Percentiles rank a stretch among this genome's conserved stretches.
Conservation (phyloP, 176 grass and related monocot species). For the Musa itinerans region DNA sequence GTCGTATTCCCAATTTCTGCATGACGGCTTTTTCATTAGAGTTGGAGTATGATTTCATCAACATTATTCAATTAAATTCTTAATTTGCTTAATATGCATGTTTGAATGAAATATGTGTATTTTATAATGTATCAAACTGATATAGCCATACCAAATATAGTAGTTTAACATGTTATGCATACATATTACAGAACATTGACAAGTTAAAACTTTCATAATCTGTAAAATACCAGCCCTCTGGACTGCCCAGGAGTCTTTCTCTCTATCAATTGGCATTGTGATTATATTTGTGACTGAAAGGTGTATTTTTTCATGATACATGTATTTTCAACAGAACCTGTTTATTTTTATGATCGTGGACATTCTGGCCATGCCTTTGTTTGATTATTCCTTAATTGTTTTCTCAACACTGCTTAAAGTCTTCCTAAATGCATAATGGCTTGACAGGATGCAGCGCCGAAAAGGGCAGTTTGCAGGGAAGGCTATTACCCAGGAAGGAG, state of each 20-base stretch:
- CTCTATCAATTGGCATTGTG: background rate
- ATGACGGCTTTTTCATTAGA: too few species aligned
- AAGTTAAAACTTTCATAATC: background rate
- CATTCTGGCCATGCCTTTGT: background rate
- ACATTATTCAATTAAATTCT: too few species aligned
- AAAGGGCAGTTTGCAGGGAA: constrained; percentile 22
- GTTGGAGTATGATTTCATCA: too few species aligned
- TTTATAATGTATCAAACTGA: too few species aligned
- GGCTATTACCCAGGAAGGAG: constrained; percentile 12
- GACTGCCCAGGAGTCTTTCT: background rate
- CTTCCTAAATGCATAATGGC: background rate
- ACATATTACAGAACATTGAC: too few species aligned
- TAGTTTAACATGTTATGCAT: too few species aligned
- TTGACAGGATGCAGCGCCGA: constrained; percentile 19
- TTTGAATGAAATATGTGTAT: too few species aligned
- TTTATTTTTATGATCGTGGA: background rate
- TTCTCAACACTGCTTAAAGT: background rate
- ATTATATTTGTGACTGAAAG: background rate
- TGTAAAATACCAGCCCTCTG: background rate
- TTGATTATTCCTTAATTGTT: background rate
- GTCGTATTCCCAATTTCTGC: too few species aligned
- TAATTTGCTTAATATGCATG: too few species aligned
- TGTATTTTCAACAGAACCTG: background rate
- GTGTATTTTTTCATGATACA: background rate
- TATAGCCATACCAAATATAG: too few species aligned